phyloP scores from a whole-genome alignment of 164 flowering plant species.

The Magnolia sinica region DNA sequence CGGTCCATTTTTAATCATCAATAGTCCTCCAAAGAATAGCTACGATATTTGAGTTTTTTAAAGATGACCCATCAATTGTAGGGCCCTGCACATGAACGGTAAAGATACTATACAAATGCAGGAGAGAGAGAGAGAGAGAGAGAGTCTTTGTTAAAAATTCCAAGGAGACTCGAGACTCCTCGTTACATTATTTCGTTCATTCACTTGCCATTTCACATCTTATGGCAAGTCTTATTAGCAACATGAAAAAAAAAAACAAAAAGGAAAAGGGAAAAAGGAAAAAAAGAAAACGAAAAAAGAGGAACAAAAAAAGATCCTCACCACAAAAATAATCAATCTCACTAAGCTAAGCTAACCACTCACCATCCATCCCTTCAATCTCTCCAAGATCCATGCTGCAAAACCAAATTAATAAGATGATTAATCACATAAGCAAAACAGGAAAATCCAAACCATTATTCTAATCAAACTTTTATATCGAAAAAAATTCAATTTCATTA shows the following conservation, averaged over 20 bases:
- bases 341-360: slow-evolving; percentile 63
- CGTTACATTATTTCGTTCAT: slow-evolving; percentile 17
- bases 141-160: background rate
- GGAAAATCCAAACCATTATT: background rate
- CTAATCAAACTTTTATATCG: too few relatives aligned
- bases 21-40: too few relatives aligned
- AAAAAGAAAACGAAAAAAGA: background rate
- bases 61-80: too few relatives aligned
- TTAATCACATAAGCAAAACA: background rate
- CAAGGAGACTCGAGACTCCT: slow-evolving; percentile 2
- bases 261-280: background rate
- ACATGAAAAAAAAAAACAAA: background rate
- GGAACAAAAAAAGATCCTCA: slow-evolving; percentile 9
- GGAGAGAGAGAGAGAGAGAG: background rate
- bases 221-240: slow-evolving; percentile 21
- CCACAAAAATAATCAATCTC: slow-evolving; percentile 9
- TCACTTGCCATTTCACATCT: slow-evolving; percentile 11
- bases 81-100: too few relatives aligned
- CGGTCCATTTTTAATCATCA: too few relatives aligned
- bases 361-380: slow-evolving; percentile 79
- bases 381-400: slow-evolving; percentile 85
- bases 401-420: background rate
- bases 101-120: background rate
- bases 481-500: background rate
- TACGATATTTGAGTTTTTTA: too few relatives aligned